Evolutionary conservation across 2,329 filamentous ascomycete species (phyloP), one percentile per base, ranked within the genome.

Genomic region (Tolypocladium paradoxum): DNA sequence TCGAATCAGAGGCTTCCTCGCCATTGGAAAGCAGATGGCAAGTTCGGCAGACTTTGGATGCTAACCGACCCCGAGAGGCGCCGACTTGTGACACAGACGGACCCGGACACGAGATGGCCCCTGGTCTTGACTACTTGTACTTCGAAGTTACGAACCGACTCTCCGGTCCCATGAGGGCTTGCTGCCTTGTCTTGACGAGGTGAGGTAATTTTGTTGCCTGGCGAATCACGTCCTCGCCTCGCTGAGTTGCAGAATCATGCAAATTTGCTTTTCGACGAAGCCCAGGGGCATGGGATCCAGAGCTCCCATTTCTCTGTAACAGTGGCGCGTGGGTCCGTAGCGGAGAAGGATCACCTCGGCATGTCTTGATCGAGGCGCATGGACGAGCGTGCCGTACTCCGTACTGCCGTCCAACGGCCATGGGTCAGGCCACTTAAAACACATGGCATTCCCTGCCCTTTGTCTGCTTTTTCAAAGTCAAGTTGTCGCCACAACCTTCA

Each of bases 241-340:
- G 40, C 14, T 18, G 40, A 11, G 24, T 18, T 45, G 14, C 43
- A 46, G 24, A 31, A 11, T 29, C 43, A 16, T 24, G 43, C 24
- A 16, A 29, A 46, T 46, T 31, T 29, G 18, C 43, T n/a, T 45
- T n/a, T n/a, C n/a, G n/a, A n/a, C n/a, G n/a, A n/a, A n/a, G n/a
- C n/a, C n/a, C n/a, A n/a, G n/a, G n/a, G n/a, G n/a, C n/a, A n/a
- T n/a, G n/a, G n/a, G n/a, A n/a, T n/a, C n/a, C n/a, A n/a, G n/a
- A n/a, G n/a, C n/a, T n/a, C n/a, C n/a, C n/a, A n/a, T 53, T 34
- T 53, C 35, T 34, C 46, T 53, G 51, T 45, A 43, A 53, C 51
- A 31, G 31, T 48, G 46, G 51, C 51, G 51, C 46, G 22, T 48
- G 50, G 50, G 48, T 49, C 35, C 35, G 34, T 36, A 20, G 33